Evolutionary conservation across 1,284 basidiomycete genomes (phyloP).

Genomic region (Sanghuangporus weigelae): DNA sequence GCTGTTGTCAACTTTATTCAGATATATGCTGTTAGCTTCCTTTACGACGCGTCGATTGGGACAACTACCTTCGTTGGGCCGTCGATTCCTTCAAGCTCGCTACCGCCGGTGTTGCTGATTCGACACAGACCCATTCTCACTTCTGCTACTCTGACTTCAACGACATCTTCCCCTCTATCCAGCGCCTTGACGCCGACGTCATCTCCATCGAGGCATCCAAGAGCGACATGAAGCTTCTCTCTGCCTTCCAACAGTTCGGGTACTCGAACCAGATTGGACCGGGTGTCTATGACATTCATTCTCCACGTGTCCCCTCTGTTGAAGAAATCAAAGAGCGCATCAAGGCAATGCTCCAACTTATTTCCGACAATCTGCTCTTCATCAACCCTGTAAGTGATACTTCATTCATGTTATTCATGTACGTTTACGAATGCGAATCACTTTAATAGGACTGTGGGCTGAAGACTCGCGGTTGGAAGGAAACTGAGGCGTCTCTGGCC

Average conservation of each 20-base stretch:
- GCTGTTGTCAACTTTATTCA: conserved; percentile 1
- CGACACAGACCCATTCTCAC: conserved; percentile 95
- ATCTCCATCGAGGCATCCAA: conserved; percentile 99
- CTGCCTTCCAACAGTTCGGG: conserved; percentile 92
- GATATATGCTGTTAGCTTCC: conserved; percentile 54
- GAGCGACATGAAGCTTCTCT: conserved; percentile 95
- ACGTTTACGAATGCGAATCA: conserved; percentile 12
- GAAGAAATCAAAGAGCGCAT: conserved; percentile 96
- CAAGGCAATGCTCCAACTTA: conserved; percentile 75
- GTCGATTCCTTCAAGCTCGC: conserved; percentile 97
- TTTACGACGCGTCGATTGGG: conserved; percentile 92
- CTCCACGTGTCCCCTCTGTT: conserved; percentile 91
- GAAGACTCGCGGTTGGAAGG: conserved; percentile 95
- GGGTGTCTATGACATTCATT: conserved; percentile 99
- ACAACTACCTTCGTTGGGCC: conserved; percentile 92
- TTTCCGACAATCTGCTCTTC: conserved; percentile 78
- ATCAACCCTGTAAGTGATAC: conserved; percentile 83
- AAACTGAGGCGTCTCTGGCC: conserved; percentile 85
- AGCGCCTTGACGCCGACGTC: conserved; percentile 97
- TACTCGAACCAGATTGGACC: conserved; percentile 99
- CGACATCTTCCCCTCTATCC: conserved; percentile 97
- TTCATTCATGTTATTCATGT: conserved; percentile 5
- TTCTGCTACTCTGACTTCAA: conserved; percentile 98
- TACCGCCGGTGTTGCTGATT: conserved; percentile 89
- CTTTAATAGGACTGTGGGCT: conserved; percentile 69